Percentiles rank a stretch among this genome's conserved stretches.
phyloP scores from a whole-genome alignment of 2,329 filamentous ascomycete species.

The Lasiodiplodia hormozganensis region DNA sequence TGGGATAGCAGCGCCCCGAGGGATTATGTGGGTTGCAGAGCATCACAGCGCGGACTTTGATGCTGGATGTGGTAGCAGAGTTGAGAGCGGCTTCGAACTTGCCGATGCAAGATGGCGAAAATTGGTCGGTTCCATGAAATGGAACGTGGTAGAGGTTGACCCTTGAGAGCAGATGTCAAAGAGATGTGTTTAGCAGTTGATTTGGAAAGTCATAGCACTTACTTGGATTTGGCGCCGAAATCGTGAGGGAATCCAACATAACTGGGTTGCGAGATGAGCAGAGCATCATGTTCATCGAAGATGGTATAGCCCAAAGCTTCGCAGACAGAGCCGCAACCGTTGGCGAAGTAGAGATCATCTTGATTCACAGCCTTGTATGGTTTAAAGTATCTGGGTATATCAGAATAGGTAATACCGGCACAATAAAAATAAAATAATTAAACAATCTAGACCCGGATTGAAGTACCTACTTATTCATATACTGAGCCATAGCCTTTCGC shows the following conservation, averaged over 20 bases:
- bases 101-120: slow-evolving; percentile 41
- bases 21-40: slow-evolving; percentile 56
- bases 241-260: slow-evolving; percentile 60
- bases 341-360: slow-evolving; percentile 50
- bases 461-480: slow-evolving; percentile 45
- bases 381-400: slow-evolving; percentile 42
- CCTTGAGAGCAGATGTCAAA: slow-evolving; percentile 31
- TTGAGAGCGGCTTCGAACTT: slow-evolving; percentile 49
- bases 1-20: slow-evolving; percentile 42
- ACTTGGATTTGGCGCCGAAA: slow-evolving; percentile 52
- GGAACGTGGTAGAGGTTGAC: slow-evolving; percentile 49
- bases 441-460: too few relatives aligned
- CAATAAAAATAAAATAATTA: neutral
- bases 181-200: neutral
- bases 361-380: slow-evolving; percentile 44
- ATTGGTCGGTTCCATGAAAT: slow-evolving; percentile 48
- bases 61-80: slow-evolving; percentile 41
- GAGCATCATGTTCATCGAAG: slow-evolving; percentile 53
- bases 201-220: slow-evolving; percentile 23
- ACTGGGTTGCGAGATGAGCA: slow-evolving; percentile 54
- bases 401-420: neutral
- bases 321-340: slow-evolving; percentile 51
- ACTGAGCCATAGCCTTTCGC: slow-evolving; percentile 48
- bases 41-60: slow-evolving; percentile 49
- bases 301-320: slow-evolving; percentile 53